Percentiles rank a stretch among this genome's conserved stretches.
phyloP scores from a whole-genome alignment of 2,329 filamentous ascomycete species.

The Harringtonia aguacate region DNA sequence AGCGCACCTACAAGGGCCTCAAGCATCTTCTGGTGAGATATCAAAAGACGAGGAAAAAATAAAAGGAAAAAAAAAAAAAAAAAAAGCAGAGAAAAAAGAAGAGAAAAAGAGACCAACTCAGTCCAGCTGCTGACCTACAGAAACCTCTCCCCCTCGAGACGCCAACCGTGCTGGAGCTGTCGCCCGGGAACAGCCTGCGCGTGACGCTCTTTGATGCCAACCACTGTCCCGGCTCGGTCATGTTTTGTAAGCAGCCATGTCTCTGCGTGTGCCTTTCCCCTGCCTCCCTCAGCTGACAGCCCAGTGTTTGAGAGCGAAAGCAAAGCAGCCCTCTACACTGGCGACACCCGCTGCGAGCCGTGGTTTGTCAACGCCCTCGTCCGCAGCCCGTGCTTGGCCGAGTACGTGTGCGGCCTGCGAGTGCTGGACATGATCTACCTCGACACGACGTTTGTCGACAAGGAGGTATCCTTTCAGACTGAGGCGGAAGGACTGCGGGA shows the following conservation, averaged over 20 bases:
- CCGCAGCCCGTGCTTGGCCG: slow-evolving; percentile 61
- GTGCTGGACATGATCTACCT: slow-evolving; percentile 74
- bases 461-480: slow-evolving; percentile 35
- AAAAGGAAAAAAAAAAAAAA: background rate
- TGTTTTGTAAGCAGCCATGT: slow-evolving; percentile 53
- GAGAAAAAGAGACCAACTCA: too few species aligned
- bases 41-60: background rate
- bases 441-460: slow-evolving; percentile 63
- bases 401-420: slow-evolving; percentile 58
- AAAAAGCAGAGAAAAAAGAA: background rate
- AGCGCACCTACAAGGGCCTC: slow-evolving; percentile 68
- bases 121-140: slow-evolving; percentile 25
- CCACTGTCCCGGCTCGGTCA: slow-evolving; percentile 80
- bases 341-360: slow-evolving; percentile 74
- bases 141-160: slow-evolving; percentile 76
- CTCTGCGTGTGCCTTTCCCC: too few species aligned
- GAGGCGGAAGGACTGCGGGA: slow-evolving; percentile 70
- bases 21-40: slow-evolving; percentile 48
- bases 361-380: slow-evolving; percentile 74
- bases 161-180: slow-evolving; percentile 64
- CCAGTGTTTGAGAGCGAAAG: slow-evolving; percentile 61
- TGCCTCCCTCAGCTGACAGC: too few species aligned
- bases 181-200: slow-evolving; percentile 55
- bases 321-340: slow-evolving; percentile 75
- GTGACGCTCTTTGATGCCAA: slow-evolving; percentile 88